These are phyloP conservation scores for Physcomitrellopsis africana DNA, from an alignment of 225 moss, liverwort and hornwort genomes.

Conservation along the genomic window DNA sequence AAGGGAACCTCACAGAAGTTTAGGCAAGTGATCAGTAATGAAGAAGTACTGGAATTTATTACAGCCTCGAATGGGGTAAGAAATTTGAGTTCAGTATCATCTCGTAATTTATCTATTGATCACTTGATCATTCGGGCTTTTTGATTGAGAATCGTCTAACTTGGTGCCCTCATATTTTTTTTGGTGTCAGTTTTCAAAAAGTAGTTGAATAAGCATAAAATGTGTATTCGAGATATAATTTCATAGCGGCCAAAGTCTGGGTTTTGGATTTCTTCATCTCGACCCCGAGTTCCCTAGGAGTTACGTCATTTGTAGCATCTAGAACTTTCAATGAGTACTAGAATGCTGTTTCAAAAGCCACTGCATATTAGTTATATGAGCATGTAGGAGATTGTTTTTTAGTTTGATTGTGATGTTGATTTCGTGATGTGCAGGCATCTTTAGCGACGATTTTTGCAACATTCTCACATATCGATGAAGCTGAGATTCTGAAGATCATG, in stretches of 20 bases:
- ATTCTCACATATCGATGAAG: conserved; percentile 33
- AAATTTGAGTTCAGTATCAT: not conserved
- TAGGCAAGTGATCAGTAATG: conserved; percentile 24
- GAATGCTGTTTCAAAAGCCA: no score
- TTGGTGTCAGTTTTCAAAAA: no score
- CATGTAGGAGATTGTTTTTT: not conserved
- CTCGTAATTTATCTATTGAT: no score
- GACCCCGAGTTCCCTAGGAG: no score
- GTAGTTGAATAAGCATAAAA: no score
- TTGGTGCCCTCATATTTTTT: no score
- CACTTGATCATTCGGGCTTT: no score
- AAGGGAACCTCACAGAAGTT: conserved; percentile 12
- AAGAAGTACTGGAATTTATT: conserved; percentile 44
- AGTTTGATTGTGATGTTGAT: conserved; percentile 15
- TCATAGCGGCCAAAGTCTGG: no score
- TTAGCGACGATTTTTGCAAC: conserved; percentile 35
- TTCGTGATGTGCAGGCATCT: conserved; percentile 44
- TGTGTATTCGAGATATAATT: no score
- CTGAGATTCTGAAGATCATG: conserved; percentile 33
- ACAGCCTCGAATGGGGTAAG: conserved; percentile 41
- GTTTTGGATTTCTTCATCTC: no score
- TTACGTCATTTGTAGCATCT: not conserved
- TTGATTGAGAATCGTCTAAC: no score
- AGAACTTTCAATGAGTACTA: not conserved
- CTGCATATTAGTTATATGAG: not conserved